Evolutionary conservation across 176 grass and related monocot species (phyloP), one percentile per base, ranked within the genome.

Genomic region (Triticum urartu): DNA sequence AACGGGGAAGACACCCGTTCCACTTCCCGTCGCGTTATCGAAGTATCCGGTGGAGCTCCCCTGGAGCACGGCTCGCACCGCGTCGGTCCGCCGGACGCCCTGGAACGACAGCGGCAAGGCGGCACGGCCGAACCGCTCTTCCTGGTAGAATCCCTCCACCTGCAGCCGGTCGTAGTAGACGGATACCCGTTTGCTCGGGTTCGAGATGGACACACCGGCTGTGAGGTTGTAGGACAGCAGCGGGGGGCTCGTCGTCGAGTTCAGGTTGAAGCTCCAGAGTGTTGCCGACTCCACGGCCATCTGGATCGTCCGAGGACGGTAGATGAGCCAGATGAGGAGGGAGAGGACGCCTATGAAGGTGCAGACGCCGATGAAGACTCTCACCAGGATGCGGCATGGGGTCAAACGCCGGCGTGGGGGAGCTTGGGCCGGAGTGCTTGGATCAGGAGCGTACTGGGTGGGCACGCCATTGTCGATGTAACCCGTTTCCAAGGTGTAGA

Each of bases 121-220:
- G 54, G 47, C 6, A 9, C 39, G 13, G 84, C 68, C 64, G 86
- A 93, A 87, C 43, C 7, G 75, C 70, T 62, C 47, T 60, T 9
- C 83, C 52, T 76, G 64, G 91, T 95, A 98, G 52, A 84, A 11
- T 9, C 64, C 86, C 38, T 33, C 68, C 11, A 77, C 87, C 39
- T 84, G 54, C 58, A 98, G 91, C 80, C 22, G 40, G 81, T 95
- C 89, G 71, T 98, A 95, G 85, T 95, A 95, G 84, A 95, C 10
- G 79, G 87, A 86, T 71, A 90, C 52, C 65, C 45, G 70, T 9
- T 25, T 32, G 86, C 87, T 95, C 11, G 89, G 85, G 91, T 93
- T 98, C 38, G 77, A 79, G 68, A 91, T 68, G 83, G 4, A 13
- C 2, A 98, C 3, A 22, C 76, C 12, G 34, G 79, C 64, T 11